phyloP scores from a whole-genome alignment of 371 early-diverging fungal species.

The Rhizomucor pusillus region DNA sequence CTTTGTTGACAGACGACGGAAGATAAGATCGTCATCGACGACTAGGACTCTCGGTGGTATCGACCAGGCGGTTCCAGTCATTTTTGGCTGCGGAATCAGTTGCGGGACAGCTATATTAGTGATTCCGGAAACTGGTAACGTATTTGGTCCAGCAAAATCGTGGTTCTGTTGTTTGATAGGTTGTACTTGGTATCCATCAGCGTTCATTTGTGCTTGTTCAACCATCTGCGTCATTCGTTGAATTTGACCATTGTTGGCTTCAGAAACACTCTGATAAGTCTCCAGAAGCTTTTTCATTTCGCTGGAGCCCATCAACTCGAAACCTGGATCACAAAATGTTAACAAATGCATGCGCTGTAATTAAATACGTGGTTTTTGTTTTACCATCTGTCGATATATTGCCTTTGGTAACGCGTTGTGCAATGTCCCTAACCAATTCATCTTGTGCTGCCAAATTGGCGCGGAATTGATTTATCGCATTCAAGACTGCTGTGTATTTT shows the following conservation, averaged over 20 bases:
- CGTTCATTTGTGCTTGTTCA: constrained; percentile 3
- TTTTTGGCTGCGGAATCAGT: no score
- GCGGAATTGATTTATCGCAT: constrained; percentile 52
- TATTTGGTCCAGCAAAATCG: no score
- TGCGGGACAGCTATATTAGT: no score
- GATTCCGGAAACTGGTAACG: no score
- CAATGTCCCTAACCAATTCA: constrained; percentile 53
- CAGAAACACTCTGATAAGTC: constrained; percentile 8
- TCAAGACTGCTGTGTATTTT: constrained; percentile 52
- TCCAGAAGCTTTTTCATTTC: constrained; percentile 7
- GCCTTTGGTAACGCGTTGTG: constrained; percentile 48
- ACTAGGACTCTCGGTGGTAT: constrained; percentile 68
- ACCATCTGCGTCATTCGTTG: constrained; percentile 10
- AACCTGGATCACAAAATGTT: neutral
- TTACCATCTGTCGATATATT: neutral
- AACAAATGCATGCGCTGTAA: neutral
- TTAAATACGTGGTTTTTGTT: neutral
- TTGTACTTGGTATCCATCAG: neutral
- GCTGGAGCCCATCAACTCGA: neutral
- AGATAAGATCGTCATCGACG: constrained; percentile 75
- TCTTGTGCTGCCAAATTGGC: constrained; percentile 58
- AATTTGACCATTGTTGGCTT: constrained; percentile 15
- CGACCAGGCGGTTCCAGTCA: constrained; percentile 61
- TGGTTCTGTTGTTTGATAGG: neutral
- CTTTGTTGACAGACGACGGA: constrained; percentile 58